Conservation (phyloP, 2,329 filamentous ascomycete genomes). For the Fusarium sp. region DNA sequence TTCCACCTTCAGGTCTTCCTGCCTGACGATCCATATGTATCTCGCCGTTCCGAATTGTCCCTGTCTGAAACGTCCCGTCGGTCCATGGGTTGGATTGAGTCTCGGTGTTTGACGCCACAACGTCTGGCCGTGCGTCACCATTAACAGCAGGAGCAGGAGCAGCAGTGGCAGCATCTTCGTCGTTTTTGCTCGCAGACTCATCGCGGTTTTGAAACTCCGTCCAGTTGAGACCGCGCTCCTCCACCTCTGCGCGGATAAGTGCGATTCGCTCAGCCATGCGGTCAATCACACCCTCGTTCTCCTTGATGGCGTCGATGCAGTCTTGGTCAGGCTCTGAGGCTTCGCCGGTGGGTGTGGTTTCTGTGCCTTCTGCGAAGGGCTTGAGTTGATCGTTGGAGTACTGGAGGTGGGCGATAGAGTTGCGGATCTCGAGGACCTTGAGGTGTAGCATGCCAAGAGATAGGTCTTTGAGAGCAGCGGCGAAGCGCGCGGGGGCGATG, state of each 20-base stretch:
- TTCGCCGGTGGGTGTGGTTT: slow-evolving; percentile 45
- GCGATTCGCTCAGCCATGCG: slow-evolving; percentile 74
- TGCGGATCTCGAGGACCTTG: slow-evolving; percentile 80
- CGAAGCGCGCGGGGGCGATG: slow-evolving; percentile 72
- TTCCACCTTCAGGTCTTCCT: slow-evolving; percentile 54
- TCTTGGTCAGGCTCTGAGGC: slow-evolving; percentile 66
- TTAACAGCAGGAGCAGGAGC: slow-evolving; percentile 27
- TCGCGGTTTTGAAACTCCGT: slow-evolving; percentile 64
- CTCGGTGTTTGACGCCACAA: slow-evolving; percentile 13
- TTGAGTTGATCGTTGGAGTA: slow-evolving; percentile 79
- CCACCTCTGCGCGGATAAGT: slow-evolving; percentile 73
- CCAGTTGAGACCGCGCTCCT: slow-evolving; percentile 67
- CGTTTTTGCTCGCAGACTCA: slow-evolving; percentile 53
- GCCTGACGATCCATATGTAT: slow-evolving; percentile 56
- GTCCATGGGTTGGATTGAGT: slow-evolving; percentile 61
- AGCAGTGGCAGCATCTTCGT: slow-evolving; percentile 29
- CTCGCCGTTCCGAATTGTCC: slow-evolving; percentile 64
- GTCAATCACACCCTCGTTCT: slow-evolving; percentile 76
- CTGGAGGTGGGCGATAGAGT: slow-evolving; percentile 78
- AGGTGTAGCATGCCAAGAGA: slow-evolving; percentile 74
- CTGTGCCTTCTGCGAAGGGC: slow-evolving; percentile 70
- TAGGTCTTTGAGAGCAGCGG: slow-evolving; percentile 74
- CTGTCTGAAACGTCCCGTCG: slow-evolving; percentile 73
- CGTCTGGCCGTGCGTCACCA: slow-evolving; percentile 24
- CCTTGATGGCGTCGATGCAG: slow-evolving; percentile 77